These are phyloP conservation scores for Neurospora sp. DNA, from an alignment of 495 filamentous ascomycete genomes.

Conservation along the genomic window DNA sequence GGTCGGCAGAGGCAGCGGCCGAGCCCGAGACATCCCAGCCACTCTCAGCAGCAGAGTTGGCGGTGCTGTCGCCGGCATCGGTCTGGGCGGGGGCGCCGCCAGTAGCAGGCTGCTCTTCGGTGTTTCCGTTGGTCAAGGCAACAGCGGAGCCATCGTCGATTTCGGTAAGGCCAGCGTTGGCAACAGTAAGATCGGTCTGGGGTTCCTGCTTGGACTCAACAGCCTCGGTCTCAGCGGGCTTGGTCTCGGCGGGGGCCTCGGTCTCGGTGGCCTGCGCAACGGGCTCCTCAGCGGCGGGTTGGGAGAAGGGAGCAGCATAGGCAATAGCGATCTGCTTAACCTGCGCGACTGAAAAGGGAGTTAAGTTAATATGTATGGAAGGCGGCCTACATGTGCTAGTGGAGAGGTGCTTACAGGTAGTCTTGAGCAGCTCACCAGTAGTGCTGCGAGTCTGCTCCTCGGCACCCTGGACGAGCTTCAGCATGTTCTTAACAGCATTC, in stretches of 20 bases:
- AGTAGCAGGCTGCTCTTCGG: conserved; percentile 28
- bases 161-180: conserved; percentile 69
- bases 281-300: conserved; percentile 23
- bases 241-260: conserved; percentile 29
- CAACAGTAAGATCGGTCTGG: conserved; percentile 64
- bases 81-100: conserved; percentile 39
- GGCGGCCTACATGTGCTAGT: background rate
- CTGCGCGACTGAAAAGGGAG: conserved; percentile 44
- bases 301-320: conserved; percentile 26
- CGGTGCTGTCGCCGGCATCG: conserved; percentile 48
- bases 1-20: conserved; percentile 25
- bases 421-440: conserved; percentile 50
- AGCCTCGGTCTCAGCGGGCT: conserved; percentile 24
- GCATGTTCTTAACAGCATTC: conserved; percentile 67
- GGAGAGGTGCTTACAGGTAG: conserved; percentile 57
- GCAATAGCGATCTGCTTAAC: conserved; percentile 53
- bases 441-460: conserved; percentile 61
- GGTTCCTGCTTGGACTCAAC: conserved; percentile 36
- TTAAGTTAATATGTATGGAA: conserved; percentile 23
- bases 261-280: conserved; percentile 24
- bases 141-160: conserved; percentile 31
- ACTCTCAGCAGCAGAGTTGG: conserved; percentile 57
- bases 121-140: conserved; percentile 42
- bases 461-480: conserved; percentile 73
- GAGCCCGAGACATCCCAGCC: conserved; percentile 49